These are phyloP conservation scores for Taxawa tesnikishii DNA, from an alignment of 2,329 filamentous ascomycete genomes.

Conservation along the genomic window DNA sequence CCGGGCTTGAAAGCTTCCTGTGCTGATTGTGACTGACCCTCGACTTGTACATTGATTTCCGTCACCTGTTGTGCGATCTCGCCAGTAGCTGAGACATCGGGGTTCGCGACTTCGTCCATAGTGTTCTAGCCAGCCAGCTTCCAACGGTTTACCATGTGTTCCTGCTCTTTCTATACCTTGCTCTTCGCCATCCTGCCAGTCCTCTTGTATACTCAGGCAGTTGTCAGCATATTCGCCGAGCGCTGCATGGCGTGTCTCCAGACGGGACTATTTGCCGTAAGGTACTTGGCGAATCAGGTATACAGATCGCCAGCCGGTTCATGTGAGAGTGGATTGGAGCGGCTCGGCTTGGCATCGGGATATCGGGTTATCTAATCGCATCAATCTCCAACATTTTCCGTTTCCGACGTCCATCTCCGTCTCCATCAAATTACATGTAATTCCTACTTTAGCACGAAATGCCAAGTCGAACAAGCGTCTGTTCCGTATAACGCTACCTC, in stretches of 20 bases:
- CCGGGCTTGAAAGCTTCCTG: conserved; percentile 15
- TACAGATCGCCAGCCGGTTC: too few relatives aligned
- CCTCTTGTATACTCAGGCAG: conserved; percentile 1
- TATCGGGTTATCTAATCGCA: background rate
- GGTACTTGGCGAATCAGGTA: background rate
- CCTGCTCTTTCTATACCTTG: conserved; percentile 1
- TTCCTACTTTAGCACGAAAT: too few relatives aligned
- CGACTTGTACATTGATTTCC: background rate
- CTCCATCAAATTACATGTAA: too few relatives aligned
- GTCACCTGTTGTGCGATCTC: conserved; percentile 3
- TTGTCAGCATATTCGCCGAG: too few relatives aligned
- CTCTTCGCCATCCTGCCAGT: conserved; percentile 7
- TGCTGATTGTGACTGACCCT: background rate
- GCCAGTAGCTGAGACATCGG: conserved; percentile 19
- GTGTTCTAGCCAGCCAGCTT: background rate
- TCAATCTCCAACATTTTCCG: too few relatives aligned
- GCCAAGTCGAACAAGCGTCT: too few relatives aligned
- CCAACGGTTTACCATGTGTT: background rate
- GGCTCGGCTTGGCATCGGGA: too few relatives aligned
- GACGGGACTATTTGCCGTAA: background rate
- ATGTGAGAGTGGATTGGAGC: too few relatives aligned
- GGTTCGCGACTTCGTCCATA: conserved; percentile 27
- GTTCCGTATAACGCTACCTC: too few relatives aligned
- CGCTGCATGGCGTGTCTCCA: background rate
- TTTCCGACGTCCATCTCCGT: too few relatives aligned